Base-by-base conservation (phyloP, 2,329 filamentous ascomycete species). In the Aspergillus tubingensis region DNA sequence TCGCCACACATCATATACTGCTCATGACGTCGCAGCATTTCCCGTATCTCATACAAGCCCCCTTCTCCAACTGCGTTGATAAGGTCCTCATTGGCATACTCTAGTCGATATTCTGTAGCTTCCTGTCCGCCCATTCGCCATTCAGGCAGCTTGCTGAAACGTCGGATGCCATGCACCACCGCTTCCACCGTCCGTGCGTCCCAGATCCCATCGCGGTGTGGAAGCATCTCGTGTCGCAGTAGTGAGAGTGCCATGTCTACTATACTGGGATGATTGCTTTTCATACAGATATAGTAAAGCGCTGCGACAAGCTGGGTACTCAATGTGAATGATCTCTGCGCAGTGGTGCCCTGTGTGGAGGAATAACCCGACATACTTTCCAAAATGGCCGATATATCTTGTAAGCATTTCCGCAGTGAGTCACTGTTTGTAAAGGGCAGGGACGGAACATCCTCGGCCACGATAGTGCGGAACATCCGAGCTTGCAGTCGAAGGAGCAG, bases 251-350 rank as follows among this genome's bases (percentile, higher is more conserved):
- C 62, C 3, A n/a, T 52, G 13, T 62, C 38, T 7, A 67, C 25
- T 2, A 59, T 66, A 8, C 32, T 8, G 15, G 17, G 52, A 49
- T 59, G 51, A 1, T 32, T 63, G 0, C 67, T 66, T 41, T 70
- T 72, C 8, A 70, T 48, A 51, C 67, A 65, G n/a, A 69, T 58
- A 19, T 65, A 69, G 39, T 69, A 70, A 6, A 71, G 53, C 1
- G 61, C 56, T 2, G 64, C 65, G n/a, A 71, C 62, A 17, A 71
- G 51, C 11, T 71, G 64, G 6, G 67, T 67, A 4, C 65, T 66
- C 2, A 70, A 39, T 1, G 68, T 70, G 38, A 71, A 72, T 0
- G 47, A 23, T n/a, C 58, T 54, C 17, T 54, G 36, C 2, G 48
- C 49, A 1, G 13, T 41, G 3, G 10, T 41, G 41, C 8, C 57